Evolutionary conservation across 345 rosid genomes (phyloP), one percentile per base, ranked within the genome.

Genomic region (Hibiscus syriacus): DNA sequence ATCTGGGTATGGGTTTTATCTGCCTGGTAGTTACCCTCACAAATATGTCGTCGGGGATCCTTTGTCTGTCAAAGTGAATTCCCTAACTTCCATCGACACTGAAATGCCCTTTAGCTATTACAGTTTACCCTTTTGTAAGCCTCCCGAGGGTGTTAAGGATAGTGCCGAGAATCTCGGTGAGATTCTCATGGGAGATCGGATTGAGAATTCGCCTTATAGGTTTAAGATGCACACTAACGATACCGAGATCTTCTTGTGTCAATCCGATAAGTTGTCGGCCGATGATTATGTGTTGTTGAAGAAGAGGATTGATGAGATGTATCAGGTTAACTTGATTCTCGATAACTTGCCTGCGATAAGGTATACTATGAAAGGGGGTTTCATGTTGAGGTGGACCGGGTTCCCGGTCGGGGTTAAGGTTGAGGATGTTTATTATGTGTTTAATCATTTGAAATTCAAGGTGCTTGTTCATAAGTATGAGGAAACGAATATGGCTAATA

Each of bases 111-210:
- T 79, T 72, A 85, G 85, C 71, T 87, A 87, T 74, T 87, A 85
- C 54, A 87, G 93, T 56, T 72, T 87, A 53, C 93, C 93, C 25
- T 87, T 87, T 52, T 87, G 90, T 59, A 66, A 73, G 52, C 93
- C 93, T 9, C 3, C 16, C 1, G 93, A 75, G 63, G 93, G 93
- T 52, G 81, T 87, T 20, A 87, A 83, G 72, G 93, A 87, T 76
- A 83, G 88, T 56, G 90, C 88, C 22, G 93, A 87, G 82, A 87
- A 87, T 72, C 87, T 87, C 0, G 93, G 90, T 32, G 93, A 87
- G 82, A 81, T 87, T 56, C 85, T 87, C 59, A 78, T 87, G 88
- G 93, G 93, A 19, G 90, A 87, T 73, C 80, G 93, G 69, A 87
- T 87, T 63, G 93, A 85, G 77, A 87, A 87, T 72, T 87, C 93